Evolutionary conservation across 257 asterid genomes (phyloP).

Genomic region (Solanum piurae): DNA sequence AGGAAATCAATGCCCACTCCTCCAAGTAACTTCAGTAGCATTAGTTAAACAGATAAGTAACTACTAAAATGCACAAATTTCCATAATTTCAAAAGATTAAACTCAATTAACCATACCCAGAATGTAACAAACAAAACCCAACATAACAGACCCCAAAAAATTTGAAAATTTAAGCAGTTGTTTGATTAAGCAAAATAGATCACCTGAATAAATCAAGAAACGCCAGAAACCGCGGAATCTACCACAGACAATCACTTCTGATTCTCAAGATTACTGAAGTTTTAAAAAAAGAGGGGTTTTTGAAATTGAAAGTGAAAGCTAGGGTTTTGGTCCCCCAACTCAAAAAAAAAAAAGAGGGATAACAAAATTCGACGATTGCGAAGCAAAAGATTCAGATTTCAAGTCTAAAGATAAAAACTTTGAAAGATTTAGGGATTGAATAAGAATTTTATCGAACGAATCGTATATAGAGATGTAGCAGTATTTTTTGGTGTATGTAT

Average conservation of each 20-base stretch:
- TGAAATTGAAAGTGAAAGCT: conserved; percentile 10
- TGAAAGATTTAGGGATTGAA: conserved; percentile 21
- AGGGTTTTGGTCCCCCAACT: conserved; percentile 25
- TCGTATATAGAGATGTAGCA: conserved; percentile 31
- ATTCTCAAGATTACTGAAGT: conserved; percentile 1
- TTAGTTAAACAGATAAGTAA: background rate
- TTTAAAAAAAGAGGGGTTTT: conserved; percentile 1
- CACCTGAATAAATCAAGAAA: background rate
- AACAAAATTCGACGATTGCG: background rate
- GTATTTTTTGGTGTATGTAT: conserved; percentile 10
- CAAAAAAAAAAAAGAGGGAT: background rate
- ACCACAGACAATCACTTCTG: conserved; percentile 6
- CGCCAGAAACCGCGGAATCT: background rate
- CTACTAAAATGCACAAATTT: background rate
- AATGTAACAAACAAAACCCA: background rate
- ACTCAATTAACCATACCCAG: background rate
- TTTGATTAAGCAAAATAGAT: background rate
- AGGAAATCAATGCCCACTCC: background rate
- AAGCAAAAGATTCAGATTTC: background rate
- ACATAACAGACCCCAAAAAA: background rate
- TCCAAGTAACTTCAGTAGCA: background rate
- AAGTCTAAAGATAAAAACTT: background rate
- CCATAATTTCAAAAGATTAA: background rate
- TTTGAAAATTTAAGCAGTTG: background rate
- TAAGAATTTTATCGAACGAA: conserved; percentile 23